Conservation (phyloP, 495 filamentous ascomycete genomes). For the Podospora comata region DNA sequence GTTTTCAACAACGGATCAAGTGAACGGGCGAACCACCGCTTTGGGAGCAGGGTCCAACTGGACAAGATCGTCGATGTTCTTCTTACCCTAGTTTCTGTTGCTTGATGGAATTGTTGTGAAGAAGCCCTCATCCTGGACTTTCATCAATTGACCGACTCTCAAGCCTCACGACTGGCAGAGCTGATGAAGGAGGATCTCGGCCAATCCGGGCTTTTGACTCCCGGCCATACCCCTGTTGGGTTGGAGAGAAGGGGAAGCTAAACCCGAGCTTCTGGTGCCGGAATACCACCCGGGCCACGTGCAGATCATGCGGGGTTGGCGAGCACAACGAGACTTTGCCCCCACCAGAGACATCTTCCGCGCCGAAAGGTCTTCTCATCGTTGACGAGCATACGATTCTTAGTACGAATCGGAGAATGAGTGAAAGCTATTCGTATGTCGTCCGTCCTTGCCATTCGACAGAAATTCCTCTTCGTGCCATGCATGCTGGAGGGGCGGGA, state of each 20-base stretch:
- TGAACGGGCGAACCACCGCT: background rate
- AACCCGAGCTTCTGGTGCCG: slow-evolving; percentile 20
- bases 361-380: background rate
- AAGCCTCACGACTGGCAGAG: background rate
- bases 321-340: slow-evolving; percentile 14
- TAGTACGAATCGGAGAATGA: background rate
- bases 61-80: background rate
- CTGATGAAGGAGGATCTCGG: background rate
- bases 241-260: background rate
- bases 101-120: background rate
- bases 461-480: background rate
- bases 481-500: slow-evolving; percentile 6
- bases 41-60: background rate
- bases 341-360: background rate
- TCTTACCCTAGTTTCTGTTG: background rate
- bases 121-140: background rate
- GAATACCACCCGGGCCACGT: slow-evolving; percentile 24
- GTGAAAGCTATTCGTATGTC: background rate
- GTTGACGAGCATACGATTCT: background rate
- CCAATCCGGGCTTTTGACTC: slow-evolving; percentile 1
- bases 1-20: background rate
- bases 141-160: background rate
- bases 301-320: slow-evolving; percentile 25
- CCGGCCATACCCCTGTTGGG: background rate
- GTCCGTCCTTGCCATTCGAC: background rate